A percentile compares a stretch with the other conserved stretches of the same genome.
Evolutionary conservation across 2,329 filamentous ascomycete genomes (phyloP).

Genomic region (Zasmidium cellare): DNA sequence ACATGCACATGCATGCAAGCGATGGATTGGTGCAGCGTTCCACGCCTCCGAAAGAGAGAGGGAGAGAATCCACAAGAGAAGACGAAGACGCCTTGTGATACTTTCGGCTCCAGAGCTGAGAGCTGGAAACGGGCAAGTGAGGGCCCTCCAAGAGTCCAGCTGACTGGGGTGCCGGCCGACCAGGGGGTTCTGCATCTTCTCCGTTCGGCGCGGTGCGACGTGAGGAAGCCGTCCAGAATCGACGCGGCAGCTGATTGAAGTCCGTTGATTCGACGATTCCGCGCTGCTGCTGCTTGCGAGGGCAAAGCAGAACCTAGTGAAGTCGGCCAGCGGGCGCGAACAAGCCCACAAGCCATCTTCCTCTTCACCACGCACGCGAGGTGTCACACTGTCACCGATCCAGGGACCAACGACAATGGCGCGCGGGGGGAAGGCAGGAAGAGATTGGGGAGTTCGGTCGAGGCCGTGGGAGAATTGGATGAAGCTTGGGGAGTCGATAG

Average conservation of each 20-base stretch:
- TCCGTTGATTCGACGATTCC: too few species aligned
- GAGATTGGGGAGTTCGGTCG: background rate
- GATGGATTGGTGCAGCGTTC: slow-evolving; percentile 23
- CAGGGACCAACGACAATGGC: too few species aligned
- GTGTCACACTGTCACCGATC: background rate
- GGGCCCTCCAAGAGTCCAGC: background rate
- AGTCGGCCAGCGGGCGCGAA: background rate
- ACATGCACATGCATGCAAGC: slow-evolving; percentile 4
- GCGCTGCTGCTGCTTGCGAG: too few species aligned
- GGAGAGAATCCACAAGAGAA: slow-evolving; percentile 11
- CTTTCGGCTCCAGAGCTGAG: slow-evolving; percentile 16
- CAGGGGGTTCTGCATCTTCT: too few species aligned
- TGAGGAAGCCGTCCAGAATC: too few species aligned
- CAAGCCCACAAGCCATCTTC: too few species aligned
- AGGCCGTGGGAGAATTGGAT: background rate
- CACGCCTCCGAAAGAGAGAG: slow-evolving; percentile 17
- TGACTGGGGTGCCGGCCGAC: background rate
- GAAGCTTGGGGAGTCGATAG: background rate
- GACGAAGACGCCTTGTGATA: slow-evolving; percentile 17
- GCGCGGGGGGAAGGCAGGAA: background rate
- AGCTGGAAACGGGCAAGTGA: background rate
- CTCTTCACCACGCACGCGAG: background rate
- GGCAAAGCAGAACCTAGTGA: too few species aligned
- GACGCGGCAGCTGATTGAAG: too few species aligned
- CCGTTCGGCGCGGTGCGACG: background rate